phyloP scores from a whole-genome alignment of 768 basidiomycete species.

The Leccinum subgranulosum region DNA sequence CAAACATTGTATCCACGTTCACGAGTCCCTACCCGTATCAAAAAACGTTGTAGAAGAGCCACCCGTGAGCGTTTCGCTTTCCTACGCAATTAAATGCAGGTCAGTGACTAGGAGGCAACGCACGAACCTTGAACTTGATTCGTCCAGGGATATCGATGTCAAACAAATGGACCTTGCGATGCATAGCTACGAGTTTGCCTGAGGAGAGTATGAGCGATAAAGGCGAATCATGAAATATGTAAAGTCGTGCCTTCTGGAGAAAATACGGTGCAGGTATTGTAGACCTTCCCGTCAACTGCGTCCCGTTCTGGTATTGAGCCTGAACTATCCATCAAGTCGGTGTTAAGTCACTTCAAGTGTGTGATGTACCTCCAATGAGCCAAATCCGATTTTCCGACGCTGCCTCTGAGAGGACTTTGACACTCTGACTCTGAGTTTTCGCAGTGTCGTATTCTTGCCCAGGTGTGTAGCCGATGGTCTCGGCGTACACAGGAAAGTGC shows the following conservation, averaged over 20 bases:
- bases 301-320: conserved; percentile 93
- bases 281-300: conserved; percentile 58
- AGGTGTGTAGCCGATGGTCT: conserved; percentile 62
- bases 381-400: conserved; percentile 79
- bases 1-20: background rate
- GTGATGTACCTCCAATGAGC: conserved; percentile 84
- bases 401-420: conserved; percentile 74
- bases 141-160: conserved; percentile 96
- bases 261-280: conserved; percentile 93
- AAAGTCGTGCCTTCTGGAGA: conserved; percentile 60
- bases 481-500: conserved; percentile 82
- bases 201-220: conserved; percentile 1
- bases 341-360: background rate
- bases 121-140: conserved; percentile 77
- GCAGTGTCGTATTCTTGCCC: conserved; percentile 57
- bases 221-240: background rate
- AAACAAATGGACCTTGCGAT: conserved; percentile 95
- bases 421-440: conserved; percentile 64
- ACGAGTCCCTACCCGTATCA: conserved; percentile 65
- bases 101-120: background rate
- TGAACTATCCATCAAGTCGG: conserved; percentile 30
- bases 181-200: conserved; percentile 84
- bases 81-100: conserved; percentile 44
- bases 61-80: conserved; percentile 82
- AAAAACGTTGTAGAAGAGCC: conserved; percentile 75